A percentile compares a stretch with the other conserved stretches of the same genome.
Conservation (phyloP, 202 grass and related monocot species). For the Schoenoplectus tabernaemontani region DNA sequence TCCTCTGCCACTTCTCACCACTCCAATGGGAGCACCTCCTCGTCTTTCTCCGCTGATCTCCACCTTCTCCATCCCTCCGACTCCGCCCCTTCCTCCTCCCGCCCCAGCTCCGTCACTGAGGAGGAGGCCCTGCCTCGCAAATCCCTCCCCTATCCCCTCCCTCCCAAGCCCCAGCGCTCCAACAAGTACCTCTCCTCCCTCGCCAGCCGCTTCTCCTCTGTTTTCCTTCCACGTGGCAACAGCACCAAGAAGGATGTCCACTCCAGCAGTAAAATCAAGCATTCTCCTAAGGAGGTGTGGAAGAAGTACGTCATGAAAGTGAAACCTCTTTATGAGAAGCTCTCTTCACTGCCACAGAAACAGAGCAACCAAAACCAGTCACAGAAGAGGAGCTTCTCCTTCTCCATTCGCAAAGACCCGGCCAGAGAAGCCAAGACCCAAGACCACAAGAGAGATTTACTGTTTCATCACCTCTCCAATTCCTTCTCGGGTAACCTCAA, state of each 20-base stretch:
- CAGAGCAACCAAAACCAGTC: no score
- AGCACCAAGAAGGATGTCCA: neutral
- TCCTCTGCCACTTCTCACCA: conserved; percentile 60
- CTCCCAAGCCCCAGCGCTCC: conserved; percentile 31
- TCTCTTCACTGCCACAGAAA: no score
- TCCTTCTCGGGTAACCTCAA: conserved; percentile 92
- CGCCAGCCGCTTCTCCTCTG: conserved; percentile 86
- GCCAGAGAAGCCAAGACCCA: conserved; percentile 16
- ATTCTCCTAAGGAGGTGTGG: conserved; percentile 76
- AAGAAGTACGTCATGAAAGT: conserved; percentile 97
- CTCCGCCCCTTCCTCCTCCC: conserved; percentile 62
- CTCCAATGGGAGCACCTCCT: conserved; percentile 93
- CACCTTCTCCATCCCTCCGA: conserved; percentile 36
- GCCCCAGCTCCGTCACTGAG: conserved; percentile 77
- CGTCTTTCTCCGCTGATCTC: conserved; percentile 70
- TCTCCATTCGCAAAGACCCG: conserved; percentile 74
- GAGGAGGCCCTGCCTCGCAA: conserved; percentile 47
- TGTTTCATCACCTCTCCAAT: conserved; percentile 49
- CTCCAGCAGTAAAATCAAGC: conserved; percentile 42
- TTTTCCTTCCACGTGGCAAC: conserved; percentile 71
- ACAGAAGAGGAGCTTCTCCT: conserved; percentile 88
- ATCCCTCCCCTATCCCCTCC: conserved; percentile 13
- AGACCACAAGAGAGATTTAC: neutral
- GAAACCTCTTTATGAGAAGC: conserved; percentile 89
- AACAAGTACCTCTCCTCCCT: conserved; percentile 80